A percentile compares a stretch with the other conserved stretches of the same genome.
These are phyloP conservation scores for Axilococcus clingmanii DNA, from an alignment of 139 green algal species.

Conservation along the genomic window DNA sequence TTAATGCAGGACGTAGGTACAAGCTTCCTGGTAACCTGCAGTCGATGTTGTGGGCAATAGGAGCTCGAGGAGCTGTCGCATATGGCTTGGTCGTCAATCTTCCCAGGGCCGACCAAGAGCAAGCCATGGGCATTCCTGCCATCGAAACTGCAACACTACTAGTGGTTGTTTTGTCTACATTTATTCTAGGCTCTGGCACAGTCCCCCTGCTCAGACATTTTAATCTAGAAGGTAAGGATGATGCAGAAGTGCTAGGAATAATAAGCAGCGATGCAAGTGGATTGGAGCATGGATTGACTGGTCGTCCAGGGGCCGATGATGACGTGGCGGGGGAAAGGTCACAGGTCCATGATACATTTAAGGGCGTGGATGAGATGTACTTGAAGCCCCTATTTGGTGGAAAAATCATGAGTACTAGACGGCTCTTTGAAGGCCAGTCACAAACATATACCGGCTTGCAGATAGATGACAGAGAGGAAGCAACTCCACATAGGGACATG, in stretches of 20 bases:
- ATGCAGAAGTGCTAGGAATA: conserved; percentile 23
- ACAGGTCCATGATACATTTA: conserved; percentile 25
- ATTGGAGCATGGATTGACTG: neutral
- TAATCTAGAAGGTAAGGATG: conserved; percentile 29
- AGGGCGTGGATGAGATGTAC: conserved; percentile 23
- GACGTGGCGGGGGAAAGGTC: too few relatives aligned
- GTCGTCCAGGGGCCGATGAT: neutral
- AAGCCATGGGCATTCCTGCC: conserved; percentile 37
- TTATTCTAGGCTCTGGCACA: conserved; percentile 39
- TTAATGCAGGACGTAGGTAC: conserved; percentile 31
- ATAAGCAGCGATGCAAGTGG: conserved; percentile 18
- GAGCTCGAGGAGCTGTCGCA: conserved; percentile 60
- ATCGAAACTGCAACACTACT: conserved; percentile 63
- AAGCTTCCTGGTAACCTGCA: conserved; percentile 38
- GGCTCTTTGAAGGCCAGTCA: too few relatives aligned
- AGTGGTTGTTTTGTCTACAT: conserved; percentile 47
- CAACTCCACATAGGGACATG: too few relatives aligned
- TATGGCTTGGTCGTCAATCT: conserved; percentile 57
- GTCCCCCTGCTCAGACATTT: conserved; percentile 28
- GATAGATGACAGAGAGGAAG: too few relatives aligned
- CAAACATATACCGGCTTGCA: too few relatives aligned
- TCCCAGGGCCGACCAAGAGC: conserved; percentile 18
- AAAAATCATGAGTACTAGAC: too few relatives aligned
- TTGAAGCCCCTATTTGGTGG: conserved; percentile 49
- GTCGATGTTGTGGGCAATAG: conserved; percentile 48